Evolutionary conservation across 1,139 yeast genomes (phyloP), one percentile per base, ranked within the genome.

Genomic region (Protomyces inouyei): DNA sequence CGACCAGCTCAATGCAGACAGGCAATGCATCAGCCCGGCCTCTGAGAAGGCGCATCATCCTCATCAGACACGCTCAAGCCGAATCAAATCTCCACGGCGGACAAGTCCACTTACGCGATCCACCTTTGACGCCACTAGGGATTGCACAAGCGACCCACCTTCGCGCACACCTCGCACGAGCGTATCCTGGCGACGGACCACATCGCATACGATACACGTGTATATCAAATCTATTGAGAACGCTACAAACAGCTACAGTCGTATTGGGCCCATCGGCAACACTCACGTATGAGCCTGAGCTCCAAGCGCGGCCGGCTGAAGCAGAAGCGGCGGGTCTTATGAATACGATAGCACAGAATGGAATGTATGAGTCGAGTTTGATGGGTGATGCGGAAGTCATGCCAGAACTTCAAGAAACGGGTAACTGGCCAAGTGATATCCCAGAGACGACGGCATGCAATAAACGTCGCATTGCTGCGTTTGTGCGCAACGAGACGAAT

Each of bases 361-460:
- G 4, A 10, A 18, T 35, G 3, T 12, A 3, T 3, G 40, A 16
- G 5, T 2, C 37, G n/a, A 18, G 40, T 28, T 8, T 18, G 14
- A 14, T 28, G 4, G 55, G 55, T 12, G 14, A 21, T 12, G 55
- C 32, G 18, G 12, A 21, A n/a, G 45, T 52, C 38, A 21, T 52
- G 23, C 55, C 55, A n/a, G 43, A 52, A 21, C 37, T 52, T n/a
- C 55, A 52, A 35, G 55, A 52, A 35, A 52, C 55, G 38, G 55
- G 55, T 40, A 52, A 52, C n/a, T 28, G 35, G 38, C 55, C 55
- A 12, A 28, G 40, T 32, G 55, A 52, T 35, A 35, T 35, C 2
- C 55, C 55, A 12, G 28, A 35, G 32, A 28, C 38, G 8, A 21
- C 55, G 23, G 43, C 23, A 10, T 21, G 16, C 23, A 43, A 43